Base-by-base conservation (phyloP, 2,329 filamentous ascomycete species). In the Nigrograna mackinnonii region DNA sequence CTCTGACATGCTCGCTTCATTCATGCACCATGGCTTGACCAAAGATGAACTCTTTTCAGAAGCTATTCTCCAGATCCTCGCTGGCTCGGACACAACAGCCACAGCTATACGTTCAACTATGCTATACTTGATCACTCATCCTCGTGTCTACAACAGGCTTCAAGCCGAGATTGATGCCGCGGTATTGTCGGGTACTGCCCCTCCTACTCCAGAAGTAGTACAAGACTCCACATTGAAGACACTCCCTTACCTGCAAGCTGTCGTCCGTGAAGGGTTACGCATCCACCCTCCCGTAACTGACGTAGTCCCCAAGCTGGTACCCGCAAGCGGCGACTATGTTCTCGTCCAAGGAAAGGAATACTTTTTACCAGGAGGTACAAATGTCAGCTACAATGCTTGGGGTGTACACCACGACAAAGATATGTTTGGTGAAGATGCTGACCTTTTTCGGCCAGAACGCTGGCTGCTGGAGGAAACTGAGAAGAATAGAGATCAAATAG, bases 61-160 rank as follows among this genome's bases (percentile, higher is more conserved):
- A 47, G 70, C 67, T 1, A 54, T 72, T 4, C 65, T 73, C 11
- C 71, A 75, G 43, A 75, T 77, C 30, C 67, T 80, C 4, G 80
- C 79, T 4, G 81, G 80, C 4, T 79, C 78, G 0, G 80, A 84
- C 46, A 82, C 79, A 1, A 80, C 79, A 0, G 78, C 81, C 0
- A 79, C 77, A 0, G 73, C 73, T 2, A 72, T 84, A 7, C 74
- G 80, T 2, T 68, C 74, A 26, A 79, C 74, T 1, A 49, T 83
- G 41, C 70, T 83, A 17, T 72, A 79, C 54, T 57, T 83, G 41
- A 71, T 76, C 17, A 78, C 73, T n/a, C 75, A 71, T 18, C 75
- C 76, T 0, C 66, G 65, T 1, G 71, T 79, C 1, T 71, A 76
- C 43, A 42, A 50, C 4, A 74, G 62, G 3, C 63, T 84, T 0